Evolutionary conservation across 1,284 basidiomycete species (phyloP), one percentile per base, ranked within the genome.

Genomic region (Puccinia horiana): DNA sequence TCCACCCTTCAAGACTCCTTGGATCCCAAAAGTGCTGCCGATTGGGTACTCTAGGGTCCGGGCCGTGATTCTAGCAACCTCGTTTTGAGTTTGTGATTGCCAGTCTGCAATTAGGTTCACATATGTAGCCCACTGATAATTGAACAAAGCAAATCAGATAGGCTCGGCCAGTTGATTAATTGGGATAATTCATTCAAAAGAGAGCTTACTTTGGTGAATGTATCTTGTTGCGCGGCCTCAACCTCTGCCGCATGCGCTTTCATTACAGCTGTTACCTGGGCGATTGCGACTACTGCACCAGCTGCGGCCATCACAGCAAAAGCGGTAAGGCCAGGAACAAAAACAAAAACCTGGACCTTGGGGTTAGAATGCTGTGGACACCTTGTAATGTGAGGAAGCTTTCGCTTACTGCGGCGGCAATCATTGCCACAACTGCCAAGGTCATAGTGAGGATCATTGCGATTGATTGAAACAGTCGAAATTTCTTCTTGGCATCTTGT

Each of bases 221-320:
- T 32, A 37, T 73, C 70, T 37, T 73, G 29, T 37, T 14, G 5
- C 4, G 29, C 47, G 9, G 70, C 70, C 35, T 73, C 35, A 2
- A 52, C 11, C 14, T 52, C 49, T 73, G 20, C 18, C 6, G 35
- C 70, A 5, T 29, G 70, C 14, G 70, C 70, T 37, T 52, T 54
- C 70, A 73, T 73, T 8, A 54, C 5, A 29, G n/a, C 26, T 6
- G 70, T 37, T 3, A 54, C 70, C 35, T 73, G 70, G 32, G 49
- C 47, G 29, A 73, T n/a, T 23, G 70, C 49, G 23, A 73, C 18
- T 23, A 54, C 49, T 40, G 70, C 70, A 52, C 70, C 70, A 23
- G 70, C 52, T 54, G 70, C 20, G 26, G 70, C 70, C 70, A n/a
- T n/a, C 16, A 73, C 70, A 1, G n/a, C 70, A 40, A 73, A 54